Percentiles rank a stretch among this genome's conserved stretches.
These are phyloP conservation scores for Casuarina equisetifolia DNA, from an alignment of 306 rosid genomes.

Conservation along the genomic window DNA sequence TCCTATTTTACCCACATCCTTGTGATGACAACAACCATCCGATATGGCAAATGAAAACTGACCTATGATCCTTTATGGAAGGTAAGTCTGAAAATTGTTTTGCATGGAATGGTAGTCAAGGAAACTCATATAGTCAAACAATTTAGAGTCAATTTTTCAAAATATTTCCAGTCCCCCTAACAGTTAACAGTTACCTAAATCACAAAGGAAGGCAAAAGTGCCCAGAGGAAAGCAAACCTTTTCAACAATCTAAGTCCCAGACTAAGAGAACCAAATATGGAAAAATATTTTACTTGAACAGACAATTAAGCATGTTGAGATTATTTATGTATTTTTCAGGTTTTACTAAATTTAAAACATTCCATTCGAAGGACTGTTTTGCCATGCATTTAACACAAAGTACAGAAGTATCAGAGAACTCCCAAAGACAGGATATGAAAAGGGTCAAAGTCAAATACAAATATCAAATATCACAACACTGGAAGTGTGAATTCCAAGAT, in stretches of 20 bases:
- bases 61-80: background rate
- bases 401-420: background rate
- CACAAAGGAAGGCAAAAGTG: too few species aligned
- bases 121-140: background rate
- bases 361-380: background rate
- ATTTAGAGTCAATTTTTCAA: background rate
- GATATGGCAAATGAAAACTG: background rate
- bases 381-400: background rate
- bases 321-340: background rate
- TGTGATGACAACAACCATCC: background rate
- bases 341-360: background rate
- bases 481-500: conserved; percentile 13
- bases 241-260: background rate
- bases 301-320: background rate
- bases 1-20: background rate
- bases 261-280: background rate
- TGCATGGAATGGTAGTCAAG: background rate
- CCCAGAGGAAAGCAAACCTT: background rate
- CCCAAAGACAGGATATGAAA: background rate
- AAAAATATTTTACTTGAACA: background rate
- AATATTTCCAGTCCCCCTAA: background rate
- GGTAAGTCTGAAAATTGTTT: background rate
- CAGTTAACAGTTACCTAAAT: background rate
- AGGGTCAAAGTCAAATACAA: background rate
- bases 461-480: conserved; percentile 2